These are phyloP conservation scores for Saccharomycopsis fibuligera DNA, from an alignment of 805 yeast species.

Conservation along the genomic window DNA sequence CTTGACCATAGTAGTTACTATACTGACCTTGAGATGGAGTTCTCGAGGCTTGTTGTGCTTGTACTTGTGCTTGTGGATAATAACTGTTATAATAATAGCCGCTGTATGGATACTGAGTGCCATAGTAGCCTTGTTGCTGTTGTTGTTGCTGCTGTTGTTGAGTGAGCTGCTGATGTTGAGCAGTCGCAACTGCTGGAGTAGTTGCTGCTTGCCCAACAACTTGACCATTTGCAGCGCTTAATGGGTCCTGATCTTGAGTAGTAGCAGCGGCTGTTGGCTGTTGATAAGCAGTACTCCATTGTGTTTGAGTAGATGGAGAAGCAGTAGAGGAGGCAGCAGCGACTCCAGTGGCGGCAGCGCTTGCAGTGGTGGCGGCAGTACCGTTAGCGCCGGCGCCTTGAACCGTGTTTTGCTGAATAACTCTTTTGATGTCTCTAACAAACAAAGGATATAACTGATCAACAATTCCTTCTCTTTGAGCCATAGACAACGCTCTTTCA, in stretches of 20 bases:
- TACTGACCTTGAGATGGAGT: background rate
- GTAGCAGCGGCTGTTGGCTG: background rate
- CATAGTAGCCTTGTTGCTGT: constrained; percentile 1
- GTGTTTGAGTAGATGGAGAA: background rate
- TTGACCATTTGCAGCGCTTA: background rate
- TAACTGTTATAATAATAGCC: constrained; percentile 10
- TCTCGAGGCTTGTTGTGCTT: constrained; percentile 1
- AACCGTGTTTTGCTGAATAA: constrained; percentile 8
- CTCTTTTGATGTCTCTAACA: constrained; percentile 55
- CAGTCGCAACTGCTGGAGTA: no score
- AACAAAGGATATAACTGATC: constrained; percentile 52
- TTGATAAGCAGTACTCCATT: constrained; percentile 1
- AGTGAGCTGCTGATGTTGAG: no score
- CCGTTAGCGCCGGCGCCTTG: constrained; percentile 1
- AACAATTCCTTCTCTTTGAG: constrained; percentile 60
- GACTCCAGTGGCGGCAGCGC: constrained; percentile 1
- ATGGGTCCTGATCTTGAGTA: no score
- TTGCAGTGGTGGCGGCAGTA: constrained; percentile 1
- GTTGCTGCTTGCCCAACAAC: no score
- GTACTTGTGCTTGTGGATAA: constrained; percentile 8
- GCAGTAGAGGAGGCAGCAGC: constrained; percentile 3
- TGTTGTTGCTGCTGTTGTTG: background rate
- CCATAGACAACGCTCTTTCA: constrained; percentile 63
- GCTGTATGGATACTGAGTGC: constrained; percentile 3
- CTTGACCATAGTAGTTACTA: background rate